phyloP scores from a whole-genome alignment of 2,329 filamentous ascomycete species.

The Aureobasidium sp. region DNA sequence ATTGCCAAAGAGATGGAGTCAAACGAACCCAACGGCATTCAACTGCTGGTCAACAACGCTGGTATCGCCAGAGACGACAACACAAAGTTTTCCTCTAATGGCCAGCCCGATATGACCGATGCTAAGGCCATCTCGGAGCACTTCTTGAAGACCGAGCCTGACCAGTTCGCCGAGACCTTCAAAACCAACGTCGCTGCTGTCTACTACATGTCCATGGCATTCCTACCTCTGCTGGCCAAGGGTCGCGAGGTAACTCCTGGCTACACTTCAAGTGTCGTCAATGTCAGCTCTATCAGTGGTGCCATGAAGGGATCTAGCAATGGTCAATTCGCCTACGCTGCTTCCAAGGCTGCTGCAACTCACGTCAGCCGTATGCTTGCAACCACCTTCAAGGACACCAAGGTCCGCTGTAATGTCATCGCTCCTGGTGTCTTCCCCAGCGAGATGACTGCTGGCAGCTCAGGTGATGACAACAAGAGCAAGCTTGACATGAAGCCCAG shows the following conservation, averaged over 20 bases:
- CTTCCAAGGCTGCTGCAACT: conserved; percentile 41
- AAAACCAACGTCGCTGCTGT: conserved; percentile 42
- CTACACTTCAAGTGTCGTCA: conserved; percentile 44
- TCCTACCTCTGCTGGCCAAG: conserved; percentile 46
- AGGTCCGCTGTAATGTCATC: conserved; percentile 36
- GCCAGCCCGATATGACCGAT: conserved; percentile 40
- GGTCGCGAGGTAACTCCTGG: conserved; percentile 37
- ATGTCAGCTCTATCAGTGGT: conserved; percentile 44
- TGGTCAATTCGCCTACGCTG: conserved; percentile 46
- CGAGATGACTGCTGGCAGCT: conserved; percentile 41
- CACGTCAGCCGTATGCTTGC: conserved; percentile 39
- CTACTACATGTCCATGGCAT: conserved; percentile 47
- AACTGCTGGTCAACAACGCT: conserved; percentile 47
- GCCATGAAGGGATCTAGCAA: conserved; percentile 41
- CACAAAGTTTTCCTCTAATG: conserved; percentile 39
- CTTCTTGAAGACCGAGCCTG: conserved; percentile 38
- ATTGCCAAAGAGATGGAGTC: conserved; percentile 32
- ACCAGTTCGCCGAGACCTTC: conserved; percentile 42
- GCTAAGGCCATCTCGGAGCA: conserved; percentile 42
- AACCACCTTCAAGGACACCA: conserved; percentile 33
- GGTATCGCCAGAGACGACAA: conserved; percentile 44
- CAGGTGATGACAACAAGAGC: conserved; percentile 39
- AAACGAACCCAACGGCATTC: conserved; percentile 44
- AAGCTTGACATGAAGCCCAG: conserved; percentile 31
- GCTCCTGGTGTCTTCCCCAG: conserved; percentile 36